These are phyloP conservation scores for Colletotrichum simmondsii DNA, from an alignment of 2,329 filamentous ascomycete genomes.

Conservation along the genomic window DNA sequence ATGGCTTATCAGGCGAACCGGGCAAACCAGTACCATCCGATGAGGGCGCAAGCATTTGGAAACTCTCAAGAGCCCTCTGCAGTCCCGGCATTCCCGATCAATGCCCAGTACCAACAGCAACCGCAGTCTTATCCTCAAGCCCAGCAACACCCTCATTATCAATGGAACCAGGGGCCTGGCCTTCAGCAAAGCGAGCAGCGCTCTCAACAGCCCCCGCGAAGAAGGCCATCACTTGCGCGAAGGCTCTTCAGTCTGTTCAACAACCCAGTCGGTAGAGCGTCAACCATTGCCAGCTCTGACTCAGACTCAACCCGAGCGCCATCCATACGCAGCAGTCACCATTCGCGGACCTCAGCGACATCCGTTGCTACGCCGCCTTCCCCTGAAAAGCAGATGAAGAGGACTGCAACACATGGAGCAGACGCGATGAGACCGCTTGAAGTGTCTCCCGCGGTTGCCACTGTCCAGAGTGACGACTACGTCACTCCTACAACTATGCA, in stretches of 20 bases:
- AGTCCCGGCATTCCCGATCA: not conserved
- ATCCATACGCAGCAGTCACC: constrained; percentile 1
- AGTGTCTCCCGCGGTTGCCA: constrained; percentile 38
- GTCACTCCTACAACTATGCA: constrained; percentile 28
- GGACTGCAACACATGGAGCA: not conserved
- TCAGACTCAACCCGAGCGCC: not conserved
- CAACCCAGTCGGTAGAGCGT: constrained; percentile 46
- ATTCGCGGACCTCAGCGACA: constrained; percentile 5
- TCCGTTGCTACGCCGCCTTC: not conserved
- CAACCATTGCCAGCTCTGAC: constrained; percentile 44
- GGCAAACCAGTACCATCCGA: constrained; percentile 20
- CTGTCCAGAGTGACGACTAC: constrained; percentile 50
- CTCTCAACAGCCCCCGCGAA: not conserved
- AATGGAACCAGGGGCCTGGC: not conserved
- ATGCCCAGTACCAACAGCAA: not conserved
- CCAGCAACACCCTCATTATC: not conserved
- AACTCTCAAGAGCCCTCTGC: not conserved
- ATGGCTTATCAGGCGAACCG: constrained; percentile 27
- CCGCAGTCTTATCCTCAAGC: not conserved
- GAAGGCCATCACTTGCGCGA: constrained; percentile 9
- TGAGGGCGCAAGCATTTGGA: not conserved
- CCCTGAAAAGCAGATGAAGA: not conserved
- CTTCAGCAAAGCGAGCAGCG: not conserved
- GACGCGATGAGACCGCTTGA: not conserved
- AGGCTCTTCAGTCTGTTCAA: constrained; percentile 40